phyloP scores from a whole-genome alignment of 352 stramenopile species.

The Globisporangium mamillatum region DNA sequence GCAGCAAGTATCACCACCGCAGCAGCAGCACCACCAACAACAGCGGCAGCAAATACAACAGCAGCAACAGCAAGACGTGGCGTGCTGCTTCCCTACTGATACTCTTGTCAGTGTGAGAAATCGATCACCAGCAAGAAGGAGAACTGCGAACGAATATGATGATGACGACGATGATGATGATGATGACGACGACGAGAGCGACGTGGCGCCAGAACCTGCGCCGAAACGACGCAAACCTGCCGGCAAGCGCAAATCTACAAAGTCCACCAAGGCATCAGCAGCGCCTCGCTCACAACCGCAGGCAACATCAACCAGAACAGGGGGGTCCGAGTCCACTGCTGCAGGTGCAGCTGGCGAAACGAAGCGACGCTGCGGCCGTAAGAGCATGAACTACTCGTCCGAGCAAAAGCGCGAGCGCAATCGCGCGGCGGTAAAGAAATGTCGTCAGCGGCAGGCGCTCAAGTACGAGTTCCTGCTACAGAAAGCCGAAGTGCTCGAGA shows the following conservation, averaged over 20 bases:
- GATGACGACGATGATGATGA: conserved; percentile 11
- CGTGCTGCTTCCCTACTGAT: not conserved
- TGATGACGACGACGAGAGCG: conserved; percentile 2
- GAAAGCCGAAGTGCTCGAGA: conserved; percentile 62
- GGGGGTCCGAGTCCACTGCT: not conserved
- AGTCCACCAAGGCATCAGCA: not conserved
- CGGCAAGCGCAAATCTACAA: conserved; percentile 11
- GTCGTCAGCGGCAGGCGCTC: conserved; percentile 72
- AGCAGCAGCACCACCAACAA: not conserved
- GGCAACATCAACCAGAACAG: not conserved
- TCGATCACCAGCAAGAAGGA: not conserved
- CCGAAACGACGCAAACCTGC: not conserved
- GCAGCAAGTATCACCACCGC: not conserved
- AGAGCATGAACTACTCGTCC: conserved; percentile 86
- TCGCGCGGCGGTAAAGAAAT: conserved; percentile 83
- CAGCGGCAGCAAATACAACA: not conserved
- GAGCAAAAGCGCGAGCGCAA: conserved; percentile 84
- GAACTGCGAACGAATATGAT: not conserved
- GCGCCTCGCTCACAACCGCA: not conserved
- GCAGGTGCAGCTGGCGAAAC: conserved; percentile 12
- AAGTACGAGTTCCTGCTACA: conserved; percentile 79
- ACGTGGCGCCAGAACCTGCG: not conserved
- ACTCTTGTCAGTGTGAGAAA: not conserved
- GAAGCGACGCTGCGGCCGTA: conserved; percentile 76
- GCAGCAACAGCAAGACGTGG: not conserved